phyloP scores from a whole-genome alignment of 2,329 filamentous ascomycete species.

The Diplocarpon rosae region DNA sequence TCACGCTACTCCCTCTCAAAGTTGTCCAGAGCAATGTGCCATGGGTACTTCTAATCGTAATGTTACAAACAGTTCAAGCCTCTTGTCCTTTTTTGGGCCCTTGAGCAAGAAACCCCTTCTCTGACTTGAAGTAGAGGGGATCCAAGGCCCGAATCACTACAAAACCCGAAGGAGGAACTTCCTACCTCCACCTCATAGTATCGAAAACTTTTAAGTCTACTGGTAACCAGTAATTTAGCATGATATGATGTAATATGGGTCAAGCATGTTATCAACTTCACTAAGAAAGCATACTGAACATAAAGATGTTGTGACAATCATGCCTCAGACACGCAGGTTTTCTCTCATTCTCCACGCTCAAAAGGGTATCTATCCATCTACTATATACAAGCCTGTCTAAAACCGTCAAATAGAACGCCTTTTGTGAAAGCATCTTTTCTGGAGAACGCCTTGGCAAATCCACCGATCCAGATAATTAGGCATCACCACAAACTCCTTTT shows the following conservation, averaged over 20 bases:
- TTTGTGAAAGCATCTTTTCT: conserved; percentile 9
- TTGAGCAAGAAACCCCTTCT: too few relatives aligned
- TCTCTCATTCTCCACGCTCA: conserved; percentile 7
- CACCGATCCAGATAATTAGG: background rate
- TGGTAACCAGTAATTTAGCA: too few relatives aligned
- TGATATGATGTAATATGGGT: too few relatives aligned
- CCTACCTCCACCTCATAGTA: too few relatives aligned
- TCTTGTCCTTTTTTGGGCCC: too few relatives aligned
- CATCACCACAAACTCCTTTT: conserved; percentile 5
- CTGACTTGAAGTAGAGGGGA: background rate
- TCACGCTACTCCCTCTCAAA: background rate
- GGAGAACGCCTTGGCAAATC: conserved; percentile 4
- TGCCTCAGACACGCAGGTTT: background rate
- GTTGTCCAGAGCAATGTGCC: too few relatives aligned
- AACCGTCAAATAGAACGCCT: conserved; percentile 8
- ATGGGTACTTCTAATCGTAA: background rate
- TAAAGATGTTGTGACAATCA: background rate
- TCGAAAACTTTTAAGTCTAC: too few relatives aligned
- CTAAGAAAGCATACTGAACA: too few relatives aligned
- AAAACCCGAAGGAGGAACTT: too few relatives aligned
- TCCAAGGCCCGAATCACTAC: background rate
- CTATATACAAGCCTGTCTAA: conserved; percentile 6
- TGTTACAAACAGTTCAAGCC: too few relatives aligned
- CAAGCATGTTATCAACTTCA: too few relatives aligned
- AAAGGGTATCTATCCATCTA: conserved; percentile 13